Evolutionary conservation across 2,329 filamentous ascomycete genomes (phyloP).

Genomic region (Arthrobotrys musiformis): DNA sequence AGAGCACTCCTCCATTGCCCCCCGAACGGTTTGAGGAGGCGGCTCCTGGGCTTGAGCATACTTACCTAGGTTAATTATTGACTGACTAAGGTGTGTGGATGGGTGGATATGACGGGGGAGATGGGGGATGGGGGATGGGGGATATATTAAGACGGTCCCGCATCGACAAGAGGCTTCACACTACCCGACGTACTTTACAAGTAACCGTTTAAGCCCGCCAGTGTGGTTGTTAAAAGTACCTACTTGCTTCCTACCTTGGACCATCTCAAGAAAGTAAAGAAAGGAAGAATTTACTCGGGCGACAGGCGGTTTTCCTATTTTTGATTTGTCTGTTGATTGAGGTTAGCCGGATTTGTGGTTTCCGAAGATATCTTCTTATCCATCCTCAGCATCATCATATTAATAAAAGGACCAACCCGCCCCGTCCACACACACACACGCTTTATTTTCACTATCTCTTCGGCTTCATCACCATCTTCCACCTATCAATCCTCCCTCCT

Average conservation of each 20-base stretch:
- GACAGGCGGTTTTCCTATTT: not conserved
- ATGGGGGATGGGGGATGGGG: no score
- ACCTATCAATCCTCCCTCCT: not conserved
- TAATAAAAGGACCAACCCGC: not conserved
- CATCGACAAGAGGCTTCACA: constrained; percentile 11
- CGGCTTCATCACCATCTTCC: not conserved
- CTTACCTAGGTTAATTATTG: no score
- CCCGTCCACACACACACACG: not conserved
- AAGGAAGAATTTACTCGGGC: not conserved
- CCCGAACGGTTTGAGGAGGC: constrained; percentile 22
- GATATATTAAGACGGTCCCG: constrained; percentile 16
- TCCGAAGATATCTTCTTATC: no score
- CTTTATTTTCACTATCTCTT: no score
- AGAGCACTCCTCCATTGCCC: constrained; percentile 38
- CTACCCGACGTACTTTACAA: no score
- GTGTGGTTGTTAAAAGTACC: no score
- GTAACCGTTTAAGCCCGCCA: no score
- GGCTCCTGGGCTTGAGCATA: no score
- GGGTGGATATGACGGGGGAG: no score
- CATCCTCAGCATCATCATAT: not conserved
- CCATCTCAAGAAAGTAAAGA: not conserved
- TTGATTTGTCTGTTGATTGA: not conserved
- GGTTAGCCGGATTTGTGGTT: constrained; percentile 12
- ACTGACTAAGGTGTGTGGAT: not conserved
- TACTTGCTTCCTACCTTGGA: no score